These are phyloP conservation scores for Lactarius quietus DNA, from an alignment of 768 basidiomycete genomes.

Conservation along the genomic window DNA sequence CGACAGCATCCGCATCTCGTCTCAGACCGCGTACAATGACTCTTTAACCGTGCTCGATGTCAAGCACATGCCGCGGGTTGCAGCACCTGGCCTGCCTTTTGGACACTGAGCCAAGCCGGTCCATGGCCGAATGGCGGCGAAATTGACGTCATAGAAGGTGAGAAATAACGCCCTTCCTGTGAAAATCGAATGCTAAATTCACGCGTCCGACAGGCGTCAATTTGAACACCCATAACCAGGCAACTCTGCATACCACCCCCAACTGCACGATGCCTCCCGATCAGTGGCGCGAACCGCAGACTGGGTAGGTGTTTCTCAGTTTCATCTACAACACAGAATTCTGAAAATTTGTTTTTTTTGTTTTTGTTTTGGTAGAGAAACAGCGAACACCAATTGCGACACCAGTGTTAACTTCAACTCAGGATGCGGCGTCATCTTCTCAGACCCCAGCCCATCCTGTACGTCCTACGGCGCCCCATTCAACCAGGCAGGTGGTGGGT, in stretches of 20 bases:
- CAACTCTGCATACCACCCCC: constrained; percentile 52
- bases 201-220: constrained; percentile 43
- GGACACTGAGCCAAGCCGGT: constrained; percentile 48
- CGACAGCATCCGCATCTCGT: constrained; percentile 53
- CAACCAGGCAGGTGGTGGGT: constrained; percentile 56
- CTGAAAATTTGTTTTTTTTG: neutral
- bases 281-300: constrained; percentile 32
- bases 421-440: constrained; percentile 57
- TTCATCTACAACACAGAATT: neutral
- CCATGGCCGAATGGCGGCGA: constrained; percentile 62
- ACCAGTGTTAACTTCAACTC: constrained; percentile 48
- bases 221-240: constrained; percentile 40
- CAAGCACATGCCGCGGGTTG: constrained; percentile 57
- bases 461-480: constrained; percentile 46
- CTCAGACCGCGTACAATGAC: constrained; percentile 44
- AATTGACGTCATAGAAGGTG: constrained; percentile 61
- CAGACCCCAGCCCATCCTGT: constrained; percentile 27
- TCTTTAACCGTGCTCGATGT: constrained; percentile 50
- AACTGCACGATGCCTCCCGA: constrained; percentile 44
- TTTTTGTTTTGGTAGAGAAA: no score
- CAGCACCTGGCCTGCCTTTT: constrained; percentile 64
- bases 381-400: constrained; percentile 47
- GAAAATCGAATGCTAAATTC: neutral
- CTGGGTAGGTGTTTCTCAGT: constrained; percentile 37
- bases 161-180: neutral